These are phyloP conservation scores for Arthrobotrys sinensis DNA, from an alignment of 2,329 filamentous ascomycete species.

Conservation along the genomic window DNA sequence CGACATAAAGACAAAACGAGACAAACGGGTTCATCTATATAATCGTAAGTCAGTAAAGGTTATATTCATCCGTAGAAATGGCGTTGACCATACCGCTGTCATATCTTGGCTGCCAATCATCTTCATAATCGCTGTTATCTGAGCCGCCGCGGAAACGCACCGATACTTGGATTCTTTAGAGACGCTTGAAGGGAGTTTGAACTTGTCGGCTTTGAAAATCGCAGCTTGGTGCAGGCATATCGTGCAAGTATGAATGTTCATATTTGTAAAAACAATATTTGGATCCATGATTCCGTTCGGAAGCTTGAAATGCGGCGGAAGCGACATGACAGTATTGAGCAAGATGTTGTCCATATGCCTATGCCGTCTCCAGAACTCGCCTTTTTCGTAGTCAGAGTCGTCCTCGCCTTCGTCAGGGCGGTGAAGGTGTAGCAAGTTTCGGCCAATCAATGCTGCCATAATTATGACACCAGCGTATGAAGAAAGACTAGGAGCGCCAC, in stretches of 20 bases:
- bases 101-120: constrained; percentile 93
- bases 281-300: constrained; percentile 81
- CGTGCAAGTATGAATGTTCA: constrained; percentile 95
- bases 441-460: constrained; percentile 90
- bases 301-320: constrained; percentile 85
- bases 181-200: constrained; percentile 81
- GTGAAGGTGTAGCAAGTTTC: constrained; percentile 91
- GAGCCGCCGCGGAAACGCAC: constrained; percentile 92
- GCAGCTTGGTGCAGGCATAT: constrained; percentile 99
- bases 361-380: constrained; percentile 96
- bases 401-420: constrained; percentile 84
- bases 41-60: constrained; percentile 2
- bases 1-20: constrained; percentile 96
- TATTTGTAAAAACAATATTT: constrained; percentile 93
- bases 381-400: constrained; percentile 85
- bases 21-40: constrained; percentile 92
- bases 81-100: constrained; percentile 75
- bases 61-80: background rate
- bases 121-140: constrained; percentile 95
- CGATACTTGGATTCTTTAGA: constrained; percentile 91
- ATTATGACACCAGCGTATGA: constrained; percentile 85
- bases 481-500: constrained; percentile 81
- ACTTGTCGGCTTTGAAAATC: constrained; percentile 96
- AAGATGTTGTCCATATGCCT: constrained; percentile 90
- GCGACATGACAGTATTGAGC: constrained; percentile 84